These are phyloP conservation scores for Dianthus caryophyllus DNA, from an alignment of 148 eudicot species.

Conservation along the genomic window DNA sequence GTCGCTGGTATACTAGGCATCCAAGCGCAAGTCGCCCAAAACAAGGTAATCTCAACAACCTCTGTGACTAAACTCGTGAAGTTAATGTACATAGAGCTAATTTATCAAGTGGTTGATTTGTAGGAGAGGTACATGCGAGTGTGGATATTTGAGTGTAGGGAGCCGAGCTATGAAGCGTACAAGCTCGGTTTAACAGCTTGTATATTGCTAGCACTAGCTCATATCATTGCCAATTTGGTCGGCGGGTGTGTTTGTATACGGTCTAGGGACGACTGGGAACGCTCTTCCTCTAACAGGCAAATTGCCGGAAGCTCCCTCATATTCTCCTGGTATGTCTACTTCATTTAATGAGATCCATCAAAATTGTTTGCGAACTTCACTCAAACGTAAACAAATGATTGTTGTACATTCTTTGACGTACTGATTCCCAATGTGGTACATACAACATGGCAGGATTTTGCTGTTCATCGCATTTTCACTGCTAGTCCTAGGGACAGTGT, in stretches of 20 bases:
- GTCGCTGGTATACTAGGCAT: conserved; percentile 77
- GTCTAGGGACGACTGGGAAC: conserved; percentile 56
- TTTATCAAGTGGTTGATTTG: background rate
- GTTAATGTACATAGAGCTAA: background rate
- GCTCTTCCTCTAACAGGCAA: conserved; percentile 61
- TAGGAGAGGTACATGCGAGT: conserved; percentile 50
- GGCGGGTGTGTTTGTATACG: conserved; percentile 72
- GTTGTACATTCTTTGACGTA: too few relatives aligned
- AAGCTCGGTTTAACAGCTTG: conserved; percentile 73
- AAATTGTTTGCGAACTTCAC: too few relatives aligned
- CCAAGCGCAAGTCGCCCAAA: conserved; percentile 74
- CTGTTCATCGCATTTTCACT: conserved; percentile 54
- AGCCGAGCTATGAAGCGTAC: conserved; percentile 79
- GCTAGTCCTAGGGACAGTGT: conserved; percentile 32
- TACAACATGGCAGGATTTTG: conserved; percentile 38
- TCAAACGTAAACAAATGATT: too few relatives aligned
- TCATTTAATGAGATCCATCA: too few relatives aligned
- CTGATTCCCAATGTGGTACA: background rate
- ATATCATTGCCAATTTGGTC: conserved; percentile 53
- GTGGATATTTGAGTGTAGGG: conserved; percentile 70
- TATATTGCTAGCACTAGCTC: conserved; percentile 57
- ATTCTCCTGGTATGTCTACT: conserved; percentile 50
- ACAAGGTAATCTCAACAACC: conserved; percentile 40
- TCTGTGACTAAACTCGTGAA: background rate
- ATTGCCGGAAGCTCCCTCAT: conserved; percentile 64